These are phyloP conservation scores for Termitomyces sp. DNA, from an alignment of 768 basidiomycete species.

Conservation along the genomic window DNA sequence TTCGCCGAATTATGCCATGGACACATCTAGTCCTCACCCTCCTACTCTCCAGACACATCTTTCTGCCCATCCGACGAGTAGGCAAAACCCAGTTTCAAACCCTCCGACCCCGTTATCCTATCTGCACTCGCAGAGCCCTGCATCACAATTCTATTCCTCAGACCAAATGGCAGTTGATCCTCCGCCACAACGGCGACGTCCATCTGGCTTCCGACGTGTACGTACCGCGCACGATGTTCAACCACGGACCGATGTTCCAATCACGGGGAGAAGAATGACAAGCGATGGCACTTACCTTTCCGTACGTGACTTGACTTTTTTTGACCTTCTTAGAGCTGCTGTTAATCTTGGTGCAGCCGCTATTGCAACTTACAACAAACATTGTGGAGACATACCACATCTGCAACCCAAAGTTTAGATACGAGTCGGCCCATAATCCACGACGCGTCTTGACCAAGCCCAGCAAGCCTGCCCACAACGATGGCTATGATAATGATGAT, in stretches of 20 bases:
- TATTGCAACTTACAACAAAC: conserved; percentile 72
- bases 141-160: conserved; percentile 52
- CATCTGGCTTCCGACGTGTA: conserved; percentile 74
- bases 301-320: conserved; percentile 42
- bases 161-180: conserved; percentile 75
- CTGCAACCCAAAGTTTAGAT: conserved; percentile 92
- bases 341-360: conserved; percentile 32
- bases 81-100: conserved; percentile 56
- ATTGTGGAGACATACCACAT: conserved; percentile 89
- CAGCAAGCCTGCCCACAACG: conserved; percentile 91
- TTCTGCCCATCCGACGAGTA: conserved; percentile 37
- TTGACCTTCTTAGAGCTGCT: conserved; percentile 5
- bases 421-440: conserved; percentile 93
- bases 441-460: conserved; percentile 96
- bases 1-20: conserved; percentile 53
- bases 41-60: conserved; percentile 45
- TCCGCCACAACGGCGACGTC: conserved; percentile 55
- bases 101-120: conserved; percentile 73
- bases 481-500: conserved; percentile 98
- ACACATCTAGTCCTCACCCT: conserved; percentile 60
- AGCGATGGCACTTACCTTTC: conserved; percentile 73
- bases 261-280: conserved; percentile 70
- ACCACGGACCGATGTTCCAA: conserved; percentile 61
- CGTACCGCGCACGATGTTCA: conserved; percentile 72
- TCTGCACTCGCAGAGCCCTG: conserved; percentile 44